Base-by-base conservation (phyloP, 176 grass and related monocot genomes). In the Aechmea fasciata region DNA sequence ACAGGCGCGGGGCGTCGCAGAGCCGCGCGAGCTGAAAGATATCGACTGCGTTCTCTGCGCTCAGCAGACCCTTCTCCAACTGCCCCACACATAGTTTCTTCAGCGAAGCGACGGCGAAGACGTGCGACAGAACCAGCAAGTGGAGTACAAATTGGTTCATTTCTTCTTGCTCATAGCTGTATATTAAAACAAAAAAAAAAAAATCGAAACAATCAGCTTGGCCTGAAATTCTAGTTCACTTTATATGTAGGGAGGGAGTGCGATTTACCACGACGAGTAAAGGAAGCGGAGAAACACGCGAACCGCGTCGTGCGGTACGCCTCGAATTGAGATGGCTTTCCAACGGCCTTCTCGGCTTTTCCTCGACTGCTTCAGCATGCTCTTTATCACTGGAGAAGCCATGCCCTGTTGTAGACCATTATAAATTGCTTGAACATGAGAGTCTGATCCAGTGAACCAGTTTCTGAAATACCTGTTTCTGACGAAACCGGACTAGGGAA, bases 221-320 rank as follows among this genome's bases (percentile, higher is more conserved):
- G 7, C 3, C 3, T 41, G 33, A 41, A 41, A 41, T 41, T 41
- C 33, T 41, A 41, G 33, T 41, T 41, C 33, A 6, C 33, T 7
- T 41, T 41, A 6, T 41, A 41, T 41, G 33, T 7, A 41, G 52
- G 33, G 67, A 15, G 70, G 57, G 17, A 69, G 22, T 11, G 49
- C 3, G 25, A 69, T 48, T 41, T 91, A 91, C 84, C 87, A 61
- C 55, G 87, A 85, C 54, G 88, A 85, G 41, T 96, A 96, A 47
- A 91, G 85, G 65, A 86, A 91, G 64, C 88, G 86, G 71, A 96
- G 79, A 72, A 96, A 91, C 19, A 86, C 80, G 73, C 52, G 69
- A 48, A 81, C 77, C 2, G 91, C 85, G 59, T 83, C 65, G 28
- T 89, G 71, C 19, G 91, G 80, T 0, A 81, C 85, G 2, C 85